phyloP scores from a whole-genome alignment of 345 rosid genomes.

The Eucalyptus coolabah region DNA sequence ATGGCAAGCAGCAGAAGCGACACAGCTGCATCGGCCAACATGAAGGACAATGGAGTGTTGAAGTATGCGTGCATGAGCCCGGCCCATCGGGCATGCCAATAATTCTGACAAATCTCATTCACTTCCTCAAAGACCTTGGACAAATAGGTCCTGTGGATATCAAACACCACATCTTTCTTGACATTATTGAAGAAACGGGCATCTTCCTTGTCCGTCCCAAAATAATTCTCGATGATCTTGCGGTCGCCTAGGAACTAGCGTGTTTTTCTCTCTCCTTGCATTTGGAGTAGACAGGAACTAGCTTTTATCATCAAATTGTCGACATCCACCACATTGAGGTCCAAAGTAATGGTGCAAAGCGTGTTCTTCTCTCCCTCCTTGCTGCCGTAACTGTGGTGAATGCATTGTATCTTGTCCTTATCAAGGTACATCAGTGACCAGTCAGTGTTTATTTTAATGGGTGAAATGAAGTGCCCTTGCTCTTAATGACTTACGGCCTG shows the following conservation, averaged over 20 bases:
- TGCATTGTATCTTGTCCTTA: slow-evolving; percentile 15
- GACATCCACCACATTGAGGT: slow-evolving; percentile 53
- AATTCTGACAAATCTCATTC: slow-evolving; percentile 28
- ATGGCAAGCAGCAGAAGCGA: slow-evolving; percentile 42
- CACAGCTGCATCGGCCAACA: slow-evolving; percentile 56
- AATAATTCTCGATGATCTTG: slow-evolving; percentile 53
- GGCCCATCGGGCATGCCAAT: slow-evolving; percentile 54
- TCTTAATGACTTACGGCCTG: neutral
- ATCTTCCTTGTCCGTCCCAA: slow-evolving; percentile 53
- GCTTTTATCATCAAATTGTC: neutral
- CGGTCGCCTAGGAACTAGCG: slow-evolving; percentile 23
- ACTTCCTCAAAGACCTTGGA: slow-evolving; percentile 33
- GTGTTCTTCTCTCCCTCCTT: slow-evolving; percentile 12
- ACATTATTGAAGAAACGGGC: slow-evolving; percentile 39
- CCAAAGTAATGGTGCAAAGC: slow-evolving; percentile 18
- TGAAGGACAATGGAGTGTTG: slow-evolving; percentile 65
- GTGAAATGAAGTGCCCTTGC: neutral
- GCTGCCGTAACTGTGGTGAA: slow-evolving; percentile 15
- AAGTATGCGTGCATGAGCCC: slow-evolving; percentile 54
- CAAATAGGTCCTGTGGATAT: slow-evolving; percentile 35
- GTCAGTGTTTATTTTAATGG: neutral
- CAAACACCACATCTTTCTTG: slow-evolving; percentile 68
- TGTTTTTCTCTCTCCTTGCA: no score
- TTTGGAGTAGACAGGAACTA: no score
- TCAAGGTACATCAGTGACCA: slow-evolving; percentile 25